Conservation (phyloP, 768 basidiomycete genomes). For the Auriculariales sp. region DNA sequence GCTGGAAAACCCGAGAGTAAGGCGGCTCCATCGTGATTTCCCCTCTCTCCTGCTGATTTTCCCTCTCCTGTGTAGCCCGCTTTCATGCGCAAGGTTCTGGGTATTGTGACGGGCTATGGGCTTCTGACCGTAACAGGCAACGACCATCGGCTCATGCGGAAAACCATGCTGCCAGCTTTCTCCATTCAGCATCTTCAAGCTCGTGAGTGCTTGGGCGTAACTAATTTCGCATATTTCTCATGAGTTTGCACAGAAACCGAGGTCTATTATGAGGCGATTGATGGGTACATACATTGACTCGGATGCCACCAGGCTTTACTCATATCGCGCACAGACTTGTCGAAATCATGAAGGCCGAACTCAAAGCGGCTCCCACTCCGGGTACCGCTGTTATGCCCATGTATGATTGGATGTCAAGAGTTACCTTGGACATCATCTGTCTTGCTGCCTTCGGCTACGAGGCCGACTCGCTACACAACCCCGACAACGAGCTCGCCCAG, state of each 20-base stretch:
- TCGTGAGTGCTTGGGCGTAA: constrained; percentile 13
- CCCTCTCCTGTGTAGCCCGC: constrained; percentile 18
- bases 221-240: background rate
- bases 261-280: constrained; percentile 33
- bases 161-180: constrained; percentile 38
- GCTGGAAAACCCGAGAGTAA: constrained; percentile 27
- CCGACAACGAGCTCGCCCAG: constrained; percentile 30
- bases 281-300: constrained; percentile 19
- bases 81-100: constrained; percentile 28
- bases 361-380: constrained; percentile 13
- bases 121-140: constrained; percentile 33
- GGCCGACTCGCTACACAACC: constrained; percentile 29
- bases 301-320: background rate
- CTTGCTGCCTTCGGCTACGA: constrained; percentile 34
- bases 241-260: constrained; percentile 19
- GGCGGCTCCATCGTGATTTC: background rate
- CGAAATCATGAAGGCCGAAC: constrained; percentile 20
- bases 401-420: constrained; percentile 38
- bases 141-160: constrained; percentile 35
- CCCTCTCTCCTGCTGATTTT: background rate
- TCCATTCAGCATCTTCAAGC: constrained; percentile 27
- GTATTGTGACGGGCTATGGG: constrained; percentile 25
- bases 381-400: constrained; percentile 19
- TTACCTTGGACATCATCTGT: constrained; percentile 39
- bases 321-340: constrained; percentile 17